A percentile compares a stretch with the other conserved stretches of the same genome.
These are phyloP conservation scores for Pelagophyceae sp. DNA, from an alignment of 352 stramenopile species.

Conservation along the genomic window DNA sequence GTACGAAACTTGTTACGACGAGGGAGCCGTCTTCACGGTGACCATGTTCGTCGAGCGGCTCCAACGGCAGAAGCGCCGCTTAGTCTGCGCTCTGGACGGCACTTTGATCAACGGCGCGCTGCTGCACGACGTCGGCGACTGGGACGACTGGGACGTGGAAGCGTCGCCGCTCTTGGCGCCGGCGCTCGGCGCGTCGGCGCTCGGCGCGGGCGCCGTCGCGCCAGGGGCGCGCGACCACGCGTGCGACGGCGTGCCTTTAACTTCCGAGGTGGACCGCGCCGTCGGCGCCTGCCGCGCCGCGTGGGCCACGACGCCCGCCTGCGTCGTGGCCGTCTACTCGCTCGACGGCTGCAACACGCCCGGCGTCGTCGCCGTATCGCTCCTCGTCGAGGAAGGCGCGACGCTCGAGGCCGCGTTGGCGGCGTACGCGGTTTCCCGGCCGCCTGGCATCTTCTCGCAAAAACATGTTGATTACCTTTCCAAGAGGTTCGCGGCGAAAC, in stretches of 20 bases:
- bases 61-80: background rate
- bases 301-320: background rate
- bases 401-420: background rate
- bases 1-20: background rate
- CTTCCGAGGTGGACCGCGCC: background rate
- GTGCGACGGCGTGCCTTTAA: background rate
- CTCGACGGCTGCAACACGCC: slow-evolving; percentile 12
- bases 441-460: background rate
- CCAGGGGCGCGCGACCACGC: background rate
- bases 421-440: background rate
- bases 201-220: too few relatives aligned
- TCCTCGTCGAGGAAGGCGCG: background rate
- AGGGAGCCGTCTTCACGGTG: background rate
- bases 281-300: background rate
- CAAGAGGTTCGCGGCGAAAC: background rate
- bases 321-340: slow-evolving; percentile 4
- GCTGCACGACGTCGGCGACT: background rate
- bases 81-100: background rate
- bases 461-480: background rate
- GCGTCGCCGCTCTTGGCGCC: too few relatives aligned
- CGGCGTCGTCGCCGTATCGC: background rate
- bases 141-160: slow-evolving; percentile 19
- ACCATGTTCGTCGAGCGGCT: slow-evolving; percentile 11
- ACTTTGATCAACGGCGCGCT: background rate
- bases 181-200: too few relatives aligned